A percentile compares a stretch with the other conserved stretches of the same genome.
phyloP scores from a whole-genome alignment of 2,329 filamentous ascomycete genomes.

The Mycogone perniciosa region DNA sequence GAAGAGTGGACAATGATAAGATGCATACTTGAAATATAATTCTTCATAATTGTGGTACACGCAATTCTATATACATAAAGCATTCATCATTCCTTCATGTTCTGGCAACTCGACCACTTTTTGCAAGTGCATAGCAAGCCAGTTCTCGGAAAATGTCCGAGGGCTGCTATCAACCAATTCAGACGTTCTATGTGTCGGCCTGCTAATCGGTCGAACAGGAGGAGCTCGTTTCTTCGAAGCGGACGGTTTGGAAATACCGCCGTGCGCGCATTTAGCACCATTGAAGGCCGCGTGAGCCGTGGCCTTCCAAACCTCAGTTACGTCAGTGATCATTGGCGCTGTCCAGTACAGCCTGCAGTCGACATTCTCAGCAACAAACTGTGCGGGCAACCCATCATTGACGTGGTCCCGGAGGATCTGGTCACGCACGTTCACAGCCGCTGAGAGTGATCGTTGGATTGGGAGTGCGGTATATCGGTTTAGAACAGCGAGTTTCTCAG shows the following conservation, averaged over 20 bases:
- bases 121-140: no score
- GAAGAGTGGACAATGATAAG: no score
- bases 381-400: slow-evolving; percentile 37
- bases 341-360: slow-evolving; percentile 49
- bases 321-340: slow-evolving; percentile 40
- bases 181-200: no score
- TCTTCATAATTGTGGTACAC: no score
- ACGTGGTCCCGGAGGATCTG: slow-evolving; percentile 31
- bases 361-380: slow-evolving; percentile 41
- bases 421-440: slow-evolving; percentile 34
- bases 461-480: slow-evolving; percentile 27
- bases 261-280: slow-evolving; percentile 34
- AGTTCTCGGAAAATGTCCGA: no score
- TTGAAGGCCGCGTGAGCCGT: slow-evolving; percentile 35
- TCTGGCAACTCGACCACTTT: no score
- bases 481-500: slow-evolving; percentile 22
- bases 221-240: no score
- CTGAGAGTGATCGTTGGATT: slow-evolving; percentile 25
- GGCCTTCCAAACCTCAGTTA: slow-evolving; percentile 41
- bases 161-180: no score
- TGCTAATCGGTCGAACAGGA: no score
- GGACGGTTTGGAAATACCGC: slow-evolving; percentile 21
- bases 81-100: no score
- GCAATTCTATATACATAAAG: no score
- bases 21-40: no score